These are phyloP conservation scores for Fusarium denticulatum DNA, from an alignment of 2,329 filamentous ascomycete genomes.

Conservation along the genomic window DNA sequence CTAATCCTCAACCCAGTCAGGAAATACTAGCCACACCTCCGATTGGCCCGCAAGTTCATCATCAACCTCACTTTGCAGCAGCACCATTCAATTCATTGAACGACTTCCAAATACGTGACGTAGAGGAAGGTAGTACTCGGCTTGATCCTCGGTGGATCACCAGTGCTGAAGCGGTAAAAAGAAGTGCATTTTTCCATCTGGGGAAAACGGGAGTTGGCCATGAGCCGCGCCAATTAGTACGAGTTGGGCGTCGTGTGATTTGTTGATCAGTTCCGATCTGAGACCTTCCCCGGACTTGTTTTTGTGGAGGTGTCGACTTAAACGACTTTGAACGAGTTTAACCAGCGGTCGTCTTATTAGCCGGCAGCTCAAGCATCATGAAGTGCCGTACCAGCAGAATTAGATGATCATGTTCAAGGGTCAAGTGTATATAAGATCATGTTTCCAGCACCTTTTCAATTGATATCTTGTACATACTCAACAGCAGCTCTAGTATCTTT, in stretches of 20 bases:
- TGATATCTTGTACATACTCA: neutral
- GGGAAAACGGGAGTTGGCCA: neutral
- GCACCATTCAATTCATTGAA: slow-evolving; percentile 8
- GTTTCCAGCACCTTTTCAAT: neutral
- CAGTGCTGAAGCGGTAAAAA: neutral
- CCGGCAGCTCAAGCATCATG: neutral
- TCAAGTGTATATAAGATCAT: slow-evolving; percentile 2
- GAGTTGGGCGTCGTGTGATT: neutral
- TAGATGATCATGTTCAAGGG: neutral
- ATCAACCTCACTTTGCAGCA: neutral
- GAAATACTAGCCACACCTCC: neutral
- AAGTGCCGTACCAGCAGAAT: neutral
- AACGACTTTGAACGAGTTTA: slow-evolving; percentile 16
- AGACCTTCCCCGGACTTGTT: slow-evolving; percentile 14
- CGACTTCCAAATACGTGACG: neutral
- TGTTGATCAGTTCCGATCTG: slow-evolving; percentile 13
- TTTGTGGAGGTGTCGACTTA: slow-evolving; percentile 12
- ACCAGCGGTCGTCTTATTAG: slow-evolving; percentile 16
- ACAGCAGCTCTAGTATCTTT: neutral
- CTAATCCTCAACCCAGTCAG: neutral
- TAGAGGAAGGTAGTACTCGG: slow-evolving; percentile 9
- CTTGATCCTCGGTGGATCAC: neutral
- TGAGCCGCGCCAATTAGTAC: slow-evolving; percentile 15
- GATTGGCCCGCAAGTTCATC: neutral
- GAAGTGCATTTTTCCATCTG: slow-evolving; percentile 1